Conservation (phyloP, 2,329 filamentous ascomycete species). For the Aspergillaceae sp. region DNA sequence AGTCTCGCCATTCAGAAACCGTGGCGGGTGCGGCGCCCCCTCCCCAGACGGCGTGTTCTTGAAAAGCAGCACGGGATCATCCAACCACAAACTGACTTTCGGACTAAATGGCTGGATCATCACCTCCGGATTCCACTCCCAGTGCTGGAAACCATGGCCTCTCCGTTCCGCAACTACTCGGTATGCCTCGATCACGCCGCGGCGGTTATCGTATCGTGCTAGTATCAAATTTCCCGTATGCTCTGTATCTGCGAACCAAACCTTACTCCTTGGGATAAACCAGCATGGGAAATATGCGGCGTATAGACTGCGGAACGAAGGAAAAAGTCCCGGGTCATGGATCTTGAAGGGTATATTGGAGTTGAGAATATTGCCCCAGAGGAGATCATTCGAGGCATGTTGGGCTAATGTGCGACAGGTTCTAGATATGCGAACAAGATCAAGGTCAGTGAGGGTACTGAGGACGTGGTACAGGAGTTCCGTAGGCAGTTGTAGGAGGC, state of each 20-base stretch:
- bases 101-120: conserved; percentile 68
- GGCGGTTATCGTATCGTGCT: conserved; percentile 63
- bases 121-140: conserved; percentile 57
- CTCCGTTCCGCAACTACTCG: conserved; percentile 60
- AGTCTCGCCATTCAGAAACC: conserved; percentile 34
- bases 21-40: conserved; percentile 5
- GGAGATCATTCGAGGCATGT: conserved; percentile 55
- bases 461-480: conserved; percentile 63
- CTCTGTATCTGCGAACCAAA: conserved; percentile 76
- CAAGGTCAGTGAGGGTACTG: conserved; percentile 49
- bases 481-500: conserved; percentile 49
- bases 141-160: conserved; percentile 49
- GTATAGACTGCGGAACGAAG: conserved; percentile 63
- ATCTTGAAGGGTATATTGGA: conserved; percentile 55
- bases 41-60: conserved; percentile 19
- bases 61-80: conserved; percentile 61
- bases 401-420: conserved; percentile 55
- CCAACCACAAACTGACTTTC: conserved; percentile 59
- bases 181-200: conserved; percentile 72
- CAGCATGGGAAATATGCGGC: conserved; percentile 67
- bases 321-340: conserved; percentile 48
- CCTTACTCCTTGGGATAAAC: conserved; percentile 70
- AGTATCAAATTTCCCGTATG: conserved; percentile 68
- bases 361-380: conserved; percentile 66
- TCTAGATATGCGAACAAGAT: conserved; percentile 52